phyloP scores from a whole-genome alignment of 768 basidiomycete species.

The Hygrocybe coccinea region DNA sequence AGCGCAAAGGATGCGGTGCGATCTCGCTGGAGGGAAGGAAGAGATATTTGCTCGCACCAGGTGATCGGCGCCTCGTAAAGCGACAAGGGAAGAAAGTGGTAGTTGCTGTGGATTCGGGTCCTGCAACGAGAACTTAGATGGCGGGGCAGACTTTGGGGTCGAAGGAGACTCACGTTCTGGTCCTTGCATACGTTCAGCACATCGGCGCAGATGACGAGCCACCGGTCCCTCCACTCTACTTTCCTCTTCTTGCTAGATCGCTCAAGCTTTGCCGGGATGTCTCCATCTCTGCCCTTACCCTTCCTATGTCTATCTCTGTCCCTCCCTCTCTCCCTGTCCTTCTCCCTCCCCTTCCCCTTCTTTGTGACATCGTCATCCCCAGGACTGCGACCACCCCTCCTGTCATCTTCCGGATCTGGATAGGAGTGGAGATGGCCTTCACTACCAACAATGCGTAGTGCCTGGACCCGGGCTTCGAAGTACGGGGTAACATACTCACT shows the following conservation, averaged over 20 bases:
- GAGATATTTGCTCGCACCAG: constrained; percentile 19
- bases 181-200: constrained; percentile 50
- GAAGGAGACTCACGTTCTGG: constrained; percentile 40
- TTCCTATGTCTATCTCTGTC: constrained; percentile 4
- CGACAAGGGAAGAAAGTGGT: constrained; percentile 37
- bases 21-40: neutral
- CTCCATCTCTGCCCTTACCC: neutral
- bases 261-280: neutral
- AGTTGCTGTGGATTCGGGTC: constrained; percentile 36
- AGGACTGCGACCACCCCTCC: neutral
- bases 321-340: constrained; percentile 4
- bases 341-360: constrained; percentile 3
- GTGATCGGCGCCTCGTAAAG: constrained; percentile 43
- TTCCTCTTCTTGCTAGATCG: constrained; percentile 21
- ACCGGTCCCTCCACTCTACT: constrained; percentile 60
- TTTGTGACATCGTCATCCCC: neutral
- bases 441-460: constrained; percentile 43
- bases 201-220: constrained; percentile 58
- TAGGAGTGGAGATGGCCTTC: neutral
- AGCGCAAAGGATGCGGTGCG: constrained; percentile 8
- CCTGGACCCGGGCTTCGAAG: constrained; percentile 51
- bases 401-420: constrained; percentile 8
- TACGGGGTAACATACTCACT: constrained; percentile 50
- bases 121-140: constrained; percentile 23
- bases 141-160: neutral